Conservation (phyloP, 371 early-diverging fungal genomes). For the Chytridium lagenaria region DNA sequence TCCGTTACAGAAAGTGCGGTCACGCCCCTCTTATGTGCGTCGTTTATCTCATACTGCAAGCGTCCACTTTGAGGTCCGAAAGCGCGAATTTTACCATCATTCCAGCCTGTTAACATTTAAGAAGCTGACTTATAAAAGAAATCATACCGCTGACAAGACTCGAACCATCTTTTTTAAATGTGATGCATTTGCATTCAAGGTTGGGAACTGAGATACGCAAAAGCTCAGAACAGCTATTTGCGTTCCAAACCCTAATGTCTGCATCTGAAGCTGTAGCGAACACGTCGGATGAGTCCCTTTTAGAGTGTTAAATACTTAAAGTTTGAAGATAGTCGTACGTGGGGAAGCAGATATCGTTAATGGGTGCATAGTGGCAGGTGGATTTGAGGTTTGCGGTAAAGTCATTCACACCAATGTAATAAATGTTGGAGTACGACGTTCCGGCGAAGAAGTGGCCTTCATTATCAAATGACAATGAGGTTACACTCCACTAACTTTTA, state of each 20-base stretch:
- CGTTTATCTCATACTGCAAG: conserved; percentile 61
- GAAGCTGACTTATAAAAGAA: neutral
- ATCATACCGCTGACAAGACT: conserved; percentile 52
- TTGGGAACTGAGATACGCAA: conserved; percentile 60
- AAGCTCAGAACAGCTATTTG: conserved; percentile 50
- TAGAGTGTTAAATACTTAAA: neutral
- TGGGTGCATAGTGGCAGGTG: conserved; percentile 57
- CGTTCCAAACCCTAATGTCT: conserved; percentile 64
- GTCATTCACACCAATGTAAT: conserved; percentile 39
- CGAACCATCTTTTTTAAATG: conserved; percentile 61
- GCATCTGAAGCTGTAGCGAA: conserved; percentile 63
- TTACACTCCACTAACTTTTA: conserved; percentile 63
- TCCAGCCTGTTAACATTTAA: conserved; percentile 51
- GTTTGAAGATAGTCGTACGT: conserved; percentile 27
- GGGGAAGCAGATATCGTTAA: conserved; percentile 64
- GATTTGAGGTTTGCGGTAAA: conserved; percentile 45
- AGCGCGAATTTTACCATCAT: conserved; percentile 65
- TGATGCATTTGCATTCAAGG: conserved; percentile 61
- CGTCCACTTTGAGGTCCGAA: conserved; percentile 65
- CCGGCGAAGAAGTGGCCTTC: conserved; percentile 49
- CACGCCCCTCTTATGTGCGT: conserved; percentile 61
- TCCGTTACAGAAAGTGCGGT: conserved; percentile 60
- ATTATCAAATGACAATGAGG: conserved; percentile 55
- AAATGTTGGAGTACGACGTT: conserved; percentile 57
- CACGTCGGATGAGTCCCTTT: conserved; percentile 56